A percentile compares a stretch with the other conserved stretches of the same genome.
These are phyloP conservation scores for Trichophyton mentagrophytes DNA, from an alignment of 2,329 filamentous ascomycete species.

Conservation along the genomic window DNA sequence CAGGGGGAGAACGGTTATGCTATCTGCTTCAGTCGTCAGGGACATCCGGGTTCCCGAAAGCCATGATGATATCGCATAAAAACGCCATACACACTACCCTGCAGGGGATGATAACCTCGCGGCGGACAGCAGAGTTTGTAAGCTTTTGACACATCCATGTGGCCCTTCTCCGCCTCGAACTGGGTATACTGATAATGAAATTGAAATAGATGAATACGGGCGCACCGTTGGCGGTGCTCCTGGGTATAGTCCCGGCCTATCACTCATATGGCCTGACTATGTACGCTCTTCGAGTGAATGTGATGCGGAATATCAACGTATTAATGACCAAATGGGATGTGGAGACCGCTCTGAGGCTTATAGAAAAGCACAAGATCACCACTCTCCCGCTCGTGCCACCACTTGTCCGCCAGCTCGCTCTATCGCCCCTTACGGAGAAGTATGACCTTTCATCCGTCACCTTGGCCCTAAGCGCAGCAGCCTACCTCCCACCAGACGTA, in stretches of 20 bases:
- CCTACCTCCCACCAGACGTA: constrained; percentile 9
- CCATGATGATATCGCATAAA: constrained; percentile 13
- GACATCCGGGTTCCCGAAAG: constrained; percentile 10
- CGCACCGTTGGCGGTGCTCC: not conserved
- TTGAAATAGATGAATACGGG: constrained; percentile 3
- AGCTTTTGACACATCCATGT: not conserved
- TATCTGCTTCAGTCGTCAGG: constrained; percentile 11
- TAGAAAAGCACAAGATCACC: constrained; percentile 10
- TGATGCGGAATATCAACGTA: constrained; percentile 7
- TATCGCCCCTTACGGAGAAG: constrained; percentile 9
- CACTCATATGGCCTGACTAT: constrained; percentile 10
- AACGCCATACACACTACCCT: constrained; percentile 10
- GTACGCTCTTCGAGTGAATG: constrained; percentile 8
- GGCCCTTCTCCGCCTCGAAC: not conserved
- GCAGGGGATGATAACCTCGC: constrained; percentile 8
- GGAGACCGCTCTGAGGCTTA: constrained; percentile 8
- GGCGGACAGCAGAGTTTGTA: constrained; percentile 7
- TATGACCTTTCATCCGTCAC: constrained; percentile 9
- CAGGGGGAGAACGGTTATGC: constrained; percentile 8
- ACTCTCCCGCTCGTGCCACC: constrained; percentile 10
- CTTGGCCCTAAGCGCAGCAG: constrained; percentile 8
- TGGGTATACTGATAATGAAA: not conserved
- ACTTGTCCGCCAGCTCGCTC: constrained; percentile 9
- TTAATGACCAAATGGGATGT: constrained; percentile 11
- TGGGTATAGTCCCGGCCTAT: constrained; percentile 8